Base-by-base conservation (phyloP, 1,284 basidiomycete species). In the Cryptococcus depauperatus region DNA sequence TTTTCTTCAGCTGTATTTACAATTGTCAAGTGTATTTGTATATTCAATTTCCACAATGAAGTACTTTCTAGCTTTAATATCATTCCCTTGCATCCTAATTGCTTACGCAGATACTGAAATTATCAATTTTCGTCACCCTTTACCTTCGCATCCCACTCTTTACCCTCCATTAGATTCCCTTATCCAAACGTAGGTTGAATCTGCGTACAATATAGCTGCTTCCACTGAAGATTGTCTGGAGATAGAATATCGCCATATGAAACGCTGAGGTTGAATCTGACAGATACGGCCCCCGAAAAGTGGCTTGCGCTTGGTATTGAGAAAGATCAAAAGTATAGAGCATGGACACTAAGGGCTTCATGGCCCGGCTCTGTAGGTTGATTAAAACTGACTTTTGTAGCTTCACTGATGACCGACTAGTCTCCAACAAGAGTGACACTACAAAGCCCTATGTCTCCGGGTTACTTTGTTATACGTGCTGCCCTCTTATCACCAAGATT, bases 41-140 rank as follows among this genome's bases (percentile, higher is more conserved):
- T n/a, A n/a, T n/a, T n/a, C n/a, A n/a, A n/a, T n/a, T n/a, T n/a
- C n/a, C n/a, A n/a, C n/a, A n/a, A n/a, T n/a, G n/a, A n/a, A n/a
- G n/a, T n/a, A n/a, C n/a, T n/a, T n/a, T n/a, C n/a, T n/a, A n/a
- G n/a, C n/a, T n/a, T n/a, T n/a, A n/a, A n/a, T n/a, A n/a, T n/a
- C n/a, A n/a, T n/a, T n/a, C n/a, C n/a, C n/a, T n/a, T n/a, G n/a
- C n/a, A n/a, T n/a, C n/a, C n/a, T n/a, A n/a, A n/a, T n/a, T n/a
- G n/a, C n/a, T n/a, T n/a, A n/a, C 7, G 65, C 55, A 13, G 65
- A 68, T 38, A 68, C 63, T 1, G 63, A 68, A 49, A 68, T 68
- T 38, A 48, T 56, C 37, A 68, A 64, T 45, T 59, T 66, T 37
- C 47, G 45, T 25, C 46, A 61, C 0, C 62, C 65, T 3, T 37